Conservation (phyloP, 352 stramenopile species). For the Achlya hypogyna region DNA sequence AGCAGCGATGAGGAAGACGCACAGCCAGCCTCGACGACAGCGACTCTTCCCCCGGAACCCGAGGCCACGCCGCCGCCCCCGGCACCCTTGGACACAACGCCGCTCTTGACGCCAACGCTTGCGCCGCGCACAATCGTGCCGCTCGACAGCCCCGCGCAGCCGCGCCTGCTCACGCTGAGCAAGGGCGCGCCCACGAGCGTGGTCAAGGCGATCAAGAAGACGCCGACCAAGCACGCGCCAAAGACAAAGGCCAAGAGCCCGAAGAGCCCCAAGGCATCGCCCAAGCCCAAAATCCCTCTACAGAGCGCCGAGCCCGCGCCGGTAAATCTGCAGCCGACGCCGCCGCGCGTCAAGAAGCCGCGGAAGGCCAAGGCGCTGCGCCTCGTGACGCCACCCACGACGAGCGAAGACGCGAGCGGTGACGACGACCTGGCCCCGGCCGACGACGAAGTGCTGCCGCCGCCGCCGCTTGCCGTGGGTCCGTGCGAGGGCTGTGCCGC, state of each 20-base stretch:
- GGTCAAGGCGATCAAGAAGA: background rate
- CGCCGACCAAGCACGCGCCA: background rate
- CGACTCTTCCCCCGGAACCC: background rate
- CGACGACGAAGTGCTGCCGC: background rate
- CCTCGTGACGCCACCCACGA: background rate
- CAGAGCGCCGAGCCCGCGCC: background rate
- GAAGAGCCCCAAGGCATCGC: no score
- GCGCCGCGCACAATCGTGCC: background rate
- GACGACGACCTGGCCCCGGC: background rate
- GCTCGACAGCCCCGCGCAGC: background rate
- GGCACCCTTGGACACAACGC: background rate
- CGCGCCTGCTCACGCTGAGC: background rate
- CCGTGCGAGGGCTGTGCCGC: background rate
- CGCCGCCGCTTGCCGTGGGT: background rate
- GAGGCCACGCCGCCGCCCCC: background rate
- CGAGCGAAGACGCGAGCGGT: background rate
- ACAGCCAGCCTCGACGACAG: no score
- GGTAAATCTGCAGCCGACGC: background rate
- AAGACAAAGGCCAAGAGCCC: background rate
- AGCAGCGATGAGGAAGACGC: no score
- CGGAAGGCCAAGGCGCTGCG: background rate
- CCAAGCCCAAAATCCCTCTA: background rate
- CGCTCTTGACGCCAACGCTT: background rate
- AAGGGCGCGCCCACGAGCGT: background rate
- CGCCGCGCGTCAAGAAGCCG: background rate